Evolutionary conservation across 2,329 filamentous ascomycete genomes (phyloP), one percentile per base, ranked within the genome.

Genomic region (Cordyceps sp.): DNA sequence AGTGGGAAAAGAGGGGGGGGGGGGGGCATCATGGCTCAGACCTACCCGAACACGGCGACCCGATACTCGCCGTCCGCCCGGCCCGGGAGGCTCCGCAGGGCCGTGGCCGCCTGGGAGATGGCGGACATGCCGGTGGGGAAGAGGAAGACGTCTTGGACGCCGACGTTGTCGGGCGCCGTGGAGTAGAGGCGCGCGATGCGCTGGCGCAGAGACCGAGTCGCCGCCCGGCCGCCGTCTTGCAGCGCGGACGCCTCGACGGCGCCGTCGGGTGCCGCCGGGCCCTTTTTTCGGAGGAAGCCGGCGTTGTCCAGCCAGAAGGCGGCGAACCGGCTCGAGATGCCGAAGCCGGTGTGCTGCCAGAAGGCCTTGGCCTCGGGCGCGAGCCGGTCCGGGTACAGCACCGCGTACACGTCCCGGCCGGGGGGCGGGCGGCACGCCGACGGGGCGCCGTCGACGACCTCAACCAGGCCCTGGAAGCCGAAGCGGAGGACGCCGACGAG

Each of bases 51-150:
- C 6, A 49, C 41, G 3, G 37, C 48, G n/a, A 48, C 38, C 25
- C 33, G 40, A 29, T 34, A 39, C 18, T 19, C 6, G 21, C 24
- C 22, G 3, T 10, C 10, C n/a, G 26, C 30, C 6, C 29, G 17
- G 10, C 20, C 12, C 5, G 25, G 31, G 2, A 43, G 19, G 6
- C 26, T 10, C 0, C 9, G 29, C 18, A 49, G 10, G 4, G 37
- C 36, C 3, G 35, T 27, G 4, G 43, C 44, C 29, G 40, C 41
- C 14, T 44, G 42, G 5, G 39, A 40, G 12, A 72, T 61, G n/a
- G 58, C 54, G 3, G 60, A 57, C 66, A 70, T 72, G 15, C 66
- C 66, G 3, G 57, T 61, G 10, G 55, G 54, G 38, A 61, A 67
- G 4, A 70, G 48, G 30, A 55, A 66, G 1, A 71, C 54, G 38